These are phyloP conservation scores for Trypanosoma conorhini DNA, from an alignment of 208 protist species.

Conservation along the genomic window DNA sequence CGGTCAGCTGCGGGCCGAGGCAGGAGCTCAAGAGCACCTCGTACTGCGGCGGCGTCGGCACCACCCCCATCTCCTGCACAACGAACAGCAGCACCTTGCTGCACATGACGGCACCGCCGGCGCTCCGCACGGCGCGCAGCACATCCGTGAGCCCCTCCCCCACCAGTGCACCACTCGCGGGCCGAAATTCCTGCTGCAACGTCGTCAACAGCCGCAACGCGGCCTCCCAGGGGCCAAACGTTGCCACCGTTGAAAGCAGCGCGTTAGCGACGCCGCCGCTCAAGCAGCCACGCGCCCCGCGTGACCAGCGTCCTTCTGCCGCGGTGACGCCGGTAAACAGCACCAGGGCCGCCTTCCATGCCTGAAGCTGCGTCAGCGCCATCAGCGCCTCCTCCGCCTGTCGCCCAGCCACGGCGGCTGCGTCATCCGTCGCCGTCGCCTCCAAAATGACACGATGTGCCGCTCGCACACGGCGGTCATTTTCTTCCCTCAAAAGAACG, in stretches of 20 bases:
- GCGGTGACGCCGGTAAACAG: slow-evolving; percentile 7
- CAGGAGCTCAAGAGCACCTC: slow-evolving; percentile 19
- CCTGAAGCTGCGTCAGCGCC: slow-evolving; percentile 15
- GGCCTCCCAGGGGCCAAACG: slow-evolving; percentile 17
- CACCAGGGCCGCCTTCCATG: slow-evolving; percentile 22
- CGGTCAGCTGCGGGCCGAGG: slow-evolving; percentile 5
- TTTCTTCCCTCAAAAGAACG: slow-evolving; percentile 19
- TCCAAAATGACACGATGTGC: slow-evolving; percentile 21
- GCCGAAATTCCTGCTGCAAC: background rate
- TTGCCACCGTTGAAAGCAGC: slow-evolving; percentile 29
- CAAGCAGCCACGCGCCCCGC: background rate
- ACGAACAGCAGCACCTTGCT: slow-evolving; percentile 23
- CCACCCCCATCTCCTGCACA: slow-evolving; percentile 23
- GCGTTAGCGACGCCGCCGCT: slow-evolving; percentile 4
- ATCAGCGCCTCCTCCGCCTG: slow-evolving; percentile 13
- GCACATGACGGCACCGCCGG: slow-evolving; percentile 21
- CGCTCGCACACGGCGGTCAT: background rate
- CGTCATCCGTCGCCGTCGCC: background rate
- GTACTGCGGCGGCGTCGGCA: slow-evolving; percentile 20
- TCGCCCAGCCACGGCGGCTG: background rate
- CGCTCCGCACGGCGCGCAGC: slow-evolving; percentile 15
- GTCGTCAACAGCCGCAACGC: slow-evolving; percentile 14
- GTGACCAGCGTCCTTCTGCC: background rate
- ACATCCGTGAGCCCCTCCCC: slow-evolving; percentile 26
- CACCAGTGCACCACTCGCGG: background rate